These are phyloP conservation scores for Neospermospora avenae DNA, from an alignment of 2,329 filamentous ascomycete species.

Conservation along the genomic window DNA sequence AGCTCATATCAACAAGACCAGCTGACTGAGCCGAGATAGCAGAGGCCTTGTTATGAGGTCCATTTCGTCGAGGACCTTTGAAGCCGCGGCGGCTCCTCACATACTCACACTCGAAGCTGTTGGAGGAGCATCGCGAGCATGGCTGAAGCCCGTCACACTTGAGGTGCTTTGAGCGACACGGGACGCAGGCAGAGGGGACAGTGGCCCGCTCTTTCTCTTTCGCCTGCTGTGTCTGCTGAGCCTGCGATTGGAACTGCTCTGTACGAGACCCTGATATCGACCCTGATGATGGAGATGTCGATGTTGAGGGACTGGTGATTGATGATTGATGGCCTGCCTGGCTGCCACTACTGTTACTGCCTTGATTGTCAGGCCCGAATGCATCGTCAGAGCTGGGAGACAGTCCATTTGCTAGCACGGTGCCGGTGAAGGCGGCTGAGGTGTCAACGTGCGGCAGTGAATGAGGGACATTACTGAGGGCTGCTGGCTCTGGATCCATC, in stretches of 20 bases:
- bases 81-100: slow-evolving; percentile 73
- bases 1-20: slow-evolving; percentile 17
- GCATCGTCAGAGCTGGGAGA: slow-evolving; percentile 16
- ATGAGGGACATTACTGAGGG: background rate
- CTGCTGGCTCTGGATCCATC: slow-evolving; percentile 9
- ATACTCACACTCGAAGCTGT: slow-evolving; percentile 63
- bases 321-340: slow-evolving; percentile 13
- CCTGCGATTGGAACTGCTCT: background rate
- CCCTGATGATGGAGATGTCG: slow-evolving; percentile 4
- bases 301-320: background rate
- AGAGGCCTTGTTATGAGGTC: slow-evolving; percentile 36
- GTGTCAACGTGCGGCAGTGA: background rate
- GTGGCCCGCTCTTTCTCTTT: slow-evolving; percentile 26
- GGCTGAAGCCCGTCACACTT: slow-evolving; percentile 72
- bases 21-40: slow-evolving; percentile 18
- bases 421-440: background rate
- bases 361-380: slow-evolving; percentile 13
- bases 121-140: slow-evolving; percentile 62
- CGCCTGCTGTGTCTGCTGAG: background rate
- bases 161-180: slow-evolving; percentile 53
- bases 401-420: background rate
- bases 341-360: background rate
- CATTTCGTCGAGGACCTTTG: slow-evolving; percentile 57
- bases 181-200: slow-evolving; percentile 31
- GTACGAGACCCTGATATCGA: background rate